phyloP scores from a whole-genome alignment of 2,329 filamentous ascomycete genomes.

The Metarhizium album region DNA sequence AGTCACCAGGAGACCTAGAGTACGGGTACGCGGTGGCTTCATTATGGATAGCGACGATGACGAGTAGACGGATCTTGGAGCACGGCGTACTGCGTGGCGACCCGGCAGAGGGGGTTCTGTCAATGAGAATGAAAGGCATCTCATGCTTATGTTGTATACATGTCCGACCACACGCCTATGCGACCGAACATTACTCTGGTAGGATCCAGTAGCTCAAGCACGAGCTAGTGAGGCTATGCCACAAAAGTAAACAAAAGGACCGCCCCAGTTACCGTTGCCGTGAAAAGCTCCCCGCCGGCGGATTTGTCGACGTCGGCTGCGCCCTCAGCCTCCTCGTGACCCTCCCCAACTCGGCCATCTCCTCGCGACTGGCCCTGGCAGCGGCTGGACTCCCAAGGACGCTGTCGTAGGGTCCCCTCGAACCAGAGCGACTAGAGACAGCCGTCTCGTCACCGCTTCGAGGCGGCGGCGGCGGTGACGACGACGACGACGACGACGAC shows the following conservation, averaged over 20 bases:
- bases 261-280: not conserved
- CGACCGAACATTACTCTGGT: no score
- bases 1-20: constrained; percentile 29
- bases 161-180: no score
- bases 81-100: not conserved
- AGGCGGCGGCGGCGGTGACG: not conserved
- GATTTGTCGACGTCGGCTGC: no score
- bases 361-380: constrained; percentile 22
- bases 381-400: constrained; percentile 17
- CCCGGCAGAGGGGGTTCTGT: not conserved
- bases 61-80: constrained; percentile 17
- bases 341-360: constrained; percentile 24
- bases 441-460: constrained; percentile 11
- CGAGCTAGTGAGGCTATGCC: no score
- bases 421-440: not conserved
- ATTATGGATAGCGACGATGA: constrained; percentile 51
- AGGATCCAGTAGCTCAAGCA: no score
- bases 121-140: not conserved
- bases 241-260: no score
- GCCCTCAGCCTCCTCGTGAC: constrained; percentile 18
- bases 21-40: constrained; percentile 41
- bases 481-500: not conserved
- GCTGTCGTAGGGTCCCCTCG: constrained; percentile 7
- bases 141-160: not conserved
- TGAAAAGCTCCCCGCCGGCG: no score